A percentile compares a stretch with the other conserved stretches of the same genome.
Conservation (phyloP, 1,284 basidiomycete genomes). For the Peniophora sp. region DNA sequence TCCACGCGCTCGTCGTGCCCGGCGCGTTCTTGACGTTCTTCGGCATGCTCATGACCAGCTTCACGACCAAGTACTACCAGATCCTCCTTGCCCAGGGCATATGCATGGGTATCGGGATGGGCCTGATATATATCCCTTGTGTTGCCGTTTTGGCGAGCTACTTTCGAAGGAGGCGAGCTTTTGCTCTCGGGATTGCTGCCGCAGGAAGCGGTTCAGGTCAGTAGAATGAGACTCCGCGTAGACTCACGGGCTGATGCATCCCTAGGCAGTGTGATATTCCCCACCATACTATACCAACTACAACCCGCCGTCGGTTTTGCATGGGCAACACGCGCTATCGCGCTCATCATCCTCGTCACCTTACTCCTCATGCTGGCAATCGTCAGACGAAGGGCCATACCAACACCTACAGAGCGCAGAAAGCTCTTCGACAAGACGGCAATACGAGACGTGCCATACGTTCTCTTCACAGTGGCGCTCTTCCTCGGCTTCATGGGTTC, state of each 20-base stretch:
- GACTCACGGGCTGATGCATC: no score
- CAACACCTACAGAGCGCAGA: neutral
- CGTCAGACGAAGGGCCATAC: conserved; percentile 1
- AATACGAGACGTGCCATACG: conserved; percentile 4
- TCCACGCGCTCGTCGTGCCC: neutral
- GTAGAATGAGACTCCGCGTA: no score
- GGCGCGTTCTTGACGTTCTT: neutral
- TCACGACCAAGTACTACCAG: conserved; percentile 1
- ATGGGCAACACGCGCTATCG: conserved; percentile 8
- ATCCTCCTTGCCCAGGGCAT: neutral
- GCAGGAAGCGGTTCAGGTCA: neutral
- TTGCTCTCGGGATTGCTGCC: neutral
- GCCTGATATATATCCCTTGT: neutral
- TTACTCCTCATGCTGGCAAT: conserved; percentile 3
- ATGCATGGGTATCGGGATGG: neutral
- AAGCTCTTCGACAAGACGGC: conserved; percentile 4
- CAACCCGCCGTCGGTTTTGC: conserved; percentile 8
- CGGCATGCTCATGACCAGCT: neutral
- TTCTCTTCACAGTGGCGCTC: conserved; percentile 4
- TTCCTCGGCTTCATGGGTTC: conserved; percentile 6
- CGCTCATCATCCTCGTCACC: conserved; percentile 6
- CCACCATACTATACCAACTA: conserved; percentile 6
- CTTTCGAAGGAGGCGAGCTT: neutral
- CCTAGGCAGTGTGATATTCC: conserved; percentile 4
- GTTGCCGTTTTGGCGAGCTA: neutral